phyloP scores from a whole-genome alignment of 73 alveolate species.

The Paramecium pentaurelia region DNA sequence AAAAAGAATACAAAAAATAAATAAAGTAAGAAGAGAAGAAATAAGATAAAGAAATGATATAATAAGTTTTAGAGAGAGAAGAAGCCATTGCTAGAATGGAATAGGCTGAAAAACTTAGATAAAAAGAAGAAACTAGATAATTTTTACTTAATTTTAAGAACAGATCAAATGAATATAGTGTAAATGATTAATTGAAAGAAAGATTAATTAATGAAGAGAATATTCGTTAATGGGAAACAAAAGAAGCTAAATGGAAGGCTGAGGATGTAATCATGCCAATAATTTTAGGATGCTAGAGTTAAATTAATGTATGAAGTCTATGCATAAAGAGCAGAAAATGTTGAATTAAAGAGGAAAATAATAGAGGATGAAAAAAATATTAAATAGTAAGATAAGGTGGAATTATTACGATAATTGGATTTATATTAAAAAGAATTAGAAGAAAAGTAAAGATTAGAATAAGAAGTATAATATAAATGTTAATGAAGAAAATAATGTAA shows the following conservation, averaged over 20 bases:
- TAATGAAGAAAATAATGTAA: neutral
- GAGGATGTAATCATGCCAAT: neutral
- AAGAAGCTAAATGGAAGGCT: slow-evolving; percentile 24
- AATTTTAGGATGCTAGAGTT: slow-evolving; percentile 28
- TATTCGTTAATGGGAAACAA: neutral
- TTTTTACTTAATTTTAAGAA: slow-evolving; percentile 17
- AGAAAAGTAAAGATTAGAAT: neutral
- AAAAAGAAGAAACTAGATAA: slow-evolving; percentile 42
- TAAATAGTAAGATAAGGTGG: neutral
- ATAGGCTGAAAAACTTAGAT: neutral
- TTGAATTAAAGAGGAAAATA: neutral
- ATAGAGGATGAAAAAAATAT: neutral
- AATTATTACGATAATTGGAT: neutral
- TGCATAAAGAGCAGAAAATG: slow-evolving; percentile 10
- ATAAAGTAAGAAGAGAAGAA: neutral
- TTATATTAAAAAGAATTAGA: neutral
- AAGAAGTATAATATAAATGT: neutral
- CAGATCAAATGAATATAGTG: neutral
- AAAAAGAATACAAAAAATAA: neutral
- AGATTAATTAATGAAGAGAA: slow-evolving; percentile 17
- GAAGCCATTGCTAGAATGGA: slow-evolving; percentile 28
- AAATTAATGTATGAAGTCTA: slow-evolving; percentile 38
- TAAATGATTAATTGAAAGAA: slow-evolving; percentile 10
- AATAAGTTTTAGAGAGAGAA: slow-evolving; percentile 8
- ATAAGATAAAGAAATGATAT: slow-evolving; percentile 11